A percentile compares a stretch with the other conserved stretches of the same genome.
phyloP scores from a whole-genome alignment of 2,329 filamentous ascomycete species.

The Colletotrichum cereale region DNA sequence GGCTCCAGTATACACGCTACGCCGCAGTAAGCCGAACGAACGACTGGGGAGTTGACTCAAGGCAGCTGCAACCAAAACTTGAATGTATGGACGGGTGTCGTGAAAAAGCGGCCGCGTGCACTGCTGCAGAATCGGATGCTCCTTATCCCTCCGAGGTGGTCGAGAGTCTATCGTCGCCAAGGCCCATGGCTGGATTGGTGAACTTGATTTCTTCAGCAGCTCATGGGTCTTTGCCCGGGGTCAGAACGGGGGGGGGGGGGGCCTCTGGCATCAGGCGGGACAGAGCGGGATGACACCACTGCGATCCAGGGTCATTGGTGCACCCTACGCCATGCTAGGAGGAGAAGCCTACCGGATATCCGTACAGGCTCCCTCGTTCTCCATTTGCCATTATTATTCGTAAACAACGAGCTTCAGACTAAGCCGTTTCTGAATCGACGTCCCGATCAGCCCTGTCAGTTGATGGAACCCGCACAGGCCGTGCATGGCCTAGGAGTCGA shows the following conservation, averaged over 20 bases:
- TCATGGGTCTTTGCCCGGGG: not conserved
- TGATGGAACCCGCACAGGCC: slow-evolving; percentile 9
- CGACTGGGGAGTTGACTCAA: not conserved
- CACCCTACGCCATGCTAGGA: too few relatives aligned
- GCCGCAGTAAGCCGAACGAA: not conserved
- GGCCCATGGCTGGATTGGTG: not conserved
- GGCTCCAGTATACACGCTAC: not conserved
- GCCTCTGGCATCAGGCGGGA: not conserved
- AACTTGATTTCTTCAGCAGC: not conserved
- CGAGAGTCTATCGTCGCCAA: not conserved
- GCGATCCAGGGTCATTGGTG: not conserved
- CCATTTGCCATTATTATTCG: not conserved
- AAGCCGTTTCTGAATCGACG: slow-evolving; percentile 13
- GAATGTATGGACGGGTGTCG: not conserved
- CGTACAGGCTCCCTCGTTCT: not conserved
- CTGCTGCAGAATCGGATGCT: not conserved
- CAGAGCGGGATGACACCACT: slow-evolving; percentile 13
- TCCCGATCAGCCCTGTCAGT: slow-evolving; percentile 15
- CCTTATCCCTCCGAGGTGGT: not conserved
- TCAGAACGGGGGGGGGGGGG: not conserved
- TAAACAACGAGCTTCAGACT: not conserved
- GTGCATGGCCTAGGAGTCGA: slow-evolving; percentile 14
- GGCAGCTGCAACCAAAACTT: not conserved
- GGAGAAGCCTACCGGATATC: too few relatives aligned
- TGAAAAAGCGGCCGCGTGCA: not conserved